These are phyloP conservation scores for Pseudonitzschia pungens DNA, from an alignment of 108 stramenopile species.

Conservation along the genomic window DNA sequence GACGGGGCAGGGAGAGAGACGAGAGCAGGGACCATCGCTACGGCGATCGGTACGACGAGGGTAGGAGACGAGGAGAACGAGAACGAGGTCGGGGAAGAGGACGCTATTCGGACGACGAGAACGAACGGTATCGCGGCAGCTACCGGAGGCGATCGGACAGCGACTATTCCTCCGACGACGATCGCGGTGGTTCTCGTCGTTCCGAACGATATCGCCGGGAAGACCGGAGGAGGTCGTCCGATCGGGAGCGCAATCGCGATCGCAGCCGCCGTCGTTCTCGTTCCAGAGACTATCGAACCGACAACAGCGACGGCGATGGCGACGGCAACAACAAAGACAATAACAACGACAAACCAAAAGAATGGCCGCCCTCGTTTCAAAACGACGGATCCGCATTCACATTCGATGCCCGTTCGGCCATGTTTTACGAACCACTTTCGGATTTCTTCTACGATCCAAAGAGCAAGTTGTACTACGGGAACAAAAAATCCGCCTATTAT, in stretches of 20 bases:
- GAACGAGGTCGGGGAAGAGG: neutral
- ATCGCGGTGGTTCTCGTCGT: neutral
- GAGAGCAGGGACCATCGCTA: conserved; percentile 7
- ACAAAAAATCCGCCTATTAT: conserved; percentile 60
- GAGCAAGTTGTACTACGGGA: conserved; percentile 76
- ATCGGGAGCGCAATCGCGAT: neutral
- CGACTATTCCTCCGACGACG: neutral
- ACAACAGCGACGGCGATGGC: neutral
- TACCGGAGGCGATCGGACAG: neutral
- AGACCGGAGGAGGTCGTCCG: neutral
- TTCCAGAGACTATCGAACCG: neutral
- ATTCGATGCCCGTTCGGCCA: conserved; percentile 73
- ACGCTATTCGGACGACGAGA: neutral
- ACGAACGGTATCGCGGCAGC: neutral
- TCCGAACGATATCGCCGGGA: neutral
- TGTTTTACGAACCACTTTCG: conserved; percentile 76
- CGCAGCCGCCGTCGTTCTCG: neutral
- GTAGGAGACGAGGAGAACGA: neutral
- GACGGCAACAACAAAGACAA: conserved; percentile 7
- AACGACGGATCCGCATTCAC: conserved; percentile 60
- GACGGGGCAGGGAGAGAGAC: neutral
- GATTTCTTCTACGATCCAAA: conserved; percentile 88
- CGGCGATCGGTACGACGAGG: conserved; percentile 13
- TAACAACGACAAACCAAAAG: conserved; percentile 7
- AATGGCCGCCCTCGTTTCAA: conserved; percentile 83